Percentiles rank a stretch among this genome's conserved stretches.
These are phyloP conservation scores for Mycena olivaceomarginata DNA, from an alignment of 768 basidiomycete genomes.

Conservation along the genomic window DNA sequence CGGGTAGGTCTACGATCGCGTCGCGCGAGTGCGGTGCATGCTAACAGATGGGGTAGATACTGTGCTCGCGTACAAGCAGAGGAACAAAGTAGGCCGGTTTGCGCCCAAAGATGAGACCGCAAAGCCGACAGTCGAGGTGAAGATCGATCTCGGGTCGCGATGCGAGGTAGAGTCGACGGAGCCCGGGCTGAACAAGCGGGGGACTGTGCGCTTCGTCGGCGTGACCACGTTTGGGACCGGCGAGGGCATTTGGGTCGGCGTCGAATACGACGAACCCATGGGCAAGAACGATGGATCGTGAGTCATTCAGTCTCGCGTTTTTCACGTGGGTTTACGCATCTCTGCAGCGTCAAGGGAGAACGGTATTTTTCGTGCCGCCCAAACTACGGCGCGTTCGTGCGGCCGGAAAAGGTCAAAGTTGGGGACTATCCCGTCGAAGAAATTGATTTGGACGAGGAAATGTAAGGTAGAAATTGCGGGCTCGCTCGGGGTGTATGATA, in stretches of 20 bases:
- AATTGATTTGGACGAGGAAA: slow-evolving; percentile 85
- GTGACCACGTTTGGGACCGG: slow-evolving; percentile 83
- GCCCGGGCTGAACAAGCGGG: slow-evolving; percentile 84
- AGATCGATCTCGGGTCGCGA: slow-evolving; percentile 82
- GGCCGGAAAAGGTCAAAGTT: slow-evolving; percentile 85
- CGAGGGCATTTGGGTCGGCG: slow-evolving; percentile 87
- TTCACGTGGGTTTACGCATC: slow-evolving; percentile 28
- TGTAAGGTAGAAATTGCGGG: slow-evolving; percentile 59
- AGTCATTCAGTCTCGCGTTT: slow-evolving; percentile 57
- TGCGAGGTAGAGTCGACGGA: slow-evolving; percentile 89
- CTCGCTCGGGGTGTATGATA: slow-evolving; percentile 27
- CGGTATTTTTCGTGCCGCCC: slow-evolving; percentile 89
- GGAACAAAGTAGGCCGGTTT: slow-evolving; percentile 92
- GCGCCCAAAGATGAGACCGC: slow-evolving; percentile 69
- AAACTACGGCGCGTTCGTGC: slow-evolving; percentile 91
- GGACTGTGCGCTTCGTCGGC: slow-evolving; percentile 92
- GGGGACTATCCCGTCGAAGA: slow-evolving; percentile 94
- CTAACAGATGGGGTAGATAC: slow-evolving; percentile 73
- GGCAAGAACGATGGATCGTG: slow-evolving; percentile 98
- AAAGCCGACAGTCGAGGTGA: slow-evolving; percentile 52
- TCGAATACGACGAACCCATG: slow-evolving; percentile 96
- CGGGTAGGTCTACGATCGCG: slow-evolving; percentile 69
- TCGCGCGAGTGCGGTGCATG: slow-evolving; percentile 2
- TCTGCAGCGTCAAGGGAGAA: slow-evolving; percentile 84
- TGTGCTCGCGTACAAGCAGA: slow-evolving; percentile 92